phyloP scores from a whole-genome alignment of 345 rosid species.

The Jatropha curcas region DNA sequence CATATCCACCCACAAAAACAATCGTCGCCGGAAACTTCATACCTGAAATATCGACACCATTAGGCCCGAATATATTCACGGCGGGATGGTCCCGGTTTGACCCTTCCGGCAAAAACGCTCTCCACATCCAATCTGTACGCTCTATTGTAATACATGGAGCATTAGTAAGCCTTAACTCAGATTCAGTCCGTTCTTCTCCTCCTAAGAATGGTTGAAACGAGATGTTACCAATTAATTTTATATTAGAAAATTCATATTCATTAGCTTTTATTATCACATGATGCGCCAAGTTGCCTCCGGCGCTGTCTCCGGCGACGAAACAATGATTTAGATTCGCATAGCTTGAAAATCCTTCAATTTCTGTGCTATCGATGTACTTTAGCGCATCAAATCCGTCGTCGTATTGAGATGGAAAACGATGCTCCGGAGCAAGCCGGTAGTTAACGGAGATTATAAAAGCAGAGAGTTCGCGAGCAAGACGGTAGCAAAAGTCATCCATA shows the following conservation, averaged over 20 bases:
- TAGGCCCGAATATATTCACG: constrained; percentile 18
- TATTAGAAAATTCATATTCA: neutral
- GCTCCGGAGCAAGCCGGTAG: constrained; percentile 39
- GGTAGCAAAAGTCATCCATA: constrained; percentile 28
- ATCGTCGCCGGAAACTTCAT: constrained; percentile 12
- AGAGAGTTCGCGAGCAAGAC: constrained; percentile 22
- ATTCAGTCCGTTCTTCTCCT: constrained; percentile 23
- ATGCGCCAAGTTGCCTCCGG: constrained; percentile 20
- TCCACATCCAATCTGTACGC: constrained; percentile 21
- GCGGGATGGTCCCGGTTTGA: constrained; percentile 20
- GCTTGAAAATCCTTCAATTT: neutral
- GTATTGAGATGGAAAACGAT: constrained; percentile 32
- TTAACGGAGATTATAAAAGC: constrained; percentile 32
- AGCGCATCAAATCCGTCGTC: constrained; percentile 33
- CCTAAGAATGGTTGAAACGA: constrained; percentile 22
- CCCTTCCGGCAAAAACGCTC: constrained; percentile 13
- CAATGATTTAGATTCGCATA: neutral
- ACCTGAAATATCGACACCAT: constrained; percentile 1
- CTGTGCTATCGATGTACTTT: neutral
- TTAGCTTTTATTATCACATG: constrained; percentile 8
- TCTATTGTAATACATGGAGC: neutral
- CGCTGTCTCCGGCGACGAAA: constrained; percentile 22
- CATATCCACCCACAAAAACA: constrained; percentile 16
- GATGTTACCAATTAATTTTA: constrained; percentile 6
- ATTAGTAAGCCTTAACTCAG: neutral